A percentile compares a stretch with the other conserved stretches of the same genome.
These are phyloP conservation scores for Vaccinium myrtillus DNA, from an alignment of 148 eudicot genomes.

Conservation along the genomic window DNA sequence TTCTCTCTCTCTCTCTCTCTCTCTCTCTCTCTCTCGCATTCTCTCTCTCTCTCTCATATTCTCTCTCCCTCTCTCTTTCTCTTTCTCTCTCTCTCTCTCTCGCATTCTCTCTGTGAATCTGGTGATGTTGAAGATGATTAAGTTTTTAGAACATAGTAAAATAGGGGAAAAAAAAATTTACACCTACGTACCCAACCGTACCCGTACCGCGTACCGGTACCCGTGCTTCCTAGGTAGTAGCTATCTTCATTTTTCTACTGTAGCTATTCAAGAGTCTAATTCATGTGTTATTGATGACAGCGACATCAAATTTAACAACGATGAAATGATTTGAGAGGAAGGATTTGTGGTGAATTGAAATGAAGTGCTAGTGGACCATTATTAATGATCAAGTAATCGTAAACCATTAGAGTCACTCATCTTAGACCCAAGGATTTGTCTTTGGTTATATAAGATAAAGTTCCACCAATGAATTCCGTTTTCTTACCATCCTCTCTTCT, in stretches of 20 bases:
- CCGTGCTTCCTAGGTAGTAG: no score
- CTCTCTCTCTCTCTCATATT: no score
- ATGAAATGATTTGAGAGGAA: not conserved
- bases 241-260: not conserved
- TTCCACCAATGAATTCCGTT: not conserved
- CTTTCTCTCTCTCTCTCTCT: no score
- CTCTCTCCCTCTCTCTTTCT: no score
- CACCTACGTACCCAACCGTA: no score
- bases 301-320: not conserved
- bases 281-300: not conserved
- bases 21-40: no score
- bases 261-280: not conserved
- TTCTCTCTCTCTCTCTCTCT: no score
- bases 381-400: not conserved
- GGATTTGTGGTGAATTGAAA: not conserved
- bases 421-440: not conserved
- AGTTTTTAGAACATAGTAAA: no score
- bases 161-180: no score
- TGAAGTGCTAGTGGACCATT: not conserved
- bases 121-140: no score
- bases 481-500: not conserved
- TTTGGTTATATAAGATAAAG: not conserved
- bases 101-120: no score
- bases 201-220: no score
- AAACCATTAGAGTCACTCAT: not conserved